A percentile compares a stretch with the other conserved stretches of the same genome.
These are phyloP conservation scores for Meira nashicola DNA, from an alignment of 1,284 basidiomycete species.

Conservation along the genomic window DNA sequence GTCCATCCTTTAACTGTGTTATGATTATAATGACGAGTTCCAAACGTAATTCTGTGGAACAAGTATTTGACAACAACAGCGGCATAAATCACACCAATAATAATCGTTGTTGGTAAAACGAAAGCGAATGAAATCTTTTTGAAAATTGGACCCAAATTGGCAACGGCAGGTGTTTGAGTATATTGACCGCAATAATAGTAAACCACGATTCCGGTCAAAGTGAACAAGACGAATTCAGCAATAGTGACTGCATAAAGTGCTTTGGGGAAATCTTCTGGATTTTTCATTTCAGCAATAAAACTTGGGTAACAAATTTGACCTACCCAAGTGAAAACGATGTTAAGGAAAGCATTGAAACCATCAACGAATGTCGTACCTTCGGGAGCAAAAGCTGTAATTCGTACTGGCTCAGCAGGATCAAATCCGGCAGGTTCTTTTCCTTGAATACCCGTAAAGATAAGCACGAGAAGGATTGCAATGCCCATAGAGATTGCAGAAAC, in stretches of 20 bases:
- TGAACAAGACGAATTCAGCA: slow-evolving; percentile 63
- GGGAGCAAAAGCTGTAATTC: slow-evolving; percentile 37
- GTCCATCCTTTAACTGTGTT: slow-evolving; percentile 64
- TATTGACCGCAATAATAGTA: slow-evolving; percentile 59
- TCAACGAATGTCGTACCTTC: slow-evolving; percentile 60
- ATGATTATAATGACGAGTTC: slow-evolving; percentile 48
- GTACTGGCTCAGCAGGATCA: slow-evolving; percentile 23
- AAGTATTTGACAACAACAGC: slow-evolving; percentile 47
- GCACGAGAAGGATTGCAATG: slow-evolving; percentile 36
- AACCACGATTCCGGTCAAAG: slow-evolving; percentile 62
- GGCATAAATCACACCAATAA: slow-evolving; percentile 52
- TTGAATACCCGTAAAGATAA: slow-evolving; percentile 37
- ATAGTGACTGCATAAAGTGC: slow-evolving; percentile 56
- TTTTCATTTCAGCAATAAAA: slow-evolving; percentile 62
- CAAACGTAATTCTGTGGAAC: slow-evolving; percentile 41
- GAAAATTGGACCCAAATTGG: slow-evolving; percentile 27
- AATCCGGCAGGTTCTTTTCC: slow-evolving; percentile 27
- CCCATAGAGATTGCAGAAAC: slow-evolving; percentile 43
- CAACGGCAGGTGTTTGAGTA: slow-evolving; percentile 40
- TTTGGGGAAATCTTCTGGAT: slow-evolving; percentile 65
- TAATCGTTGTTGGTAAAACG: slow-evolving; percentile 49
- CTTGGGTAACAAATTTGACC: slow-evolving; percentile 57
- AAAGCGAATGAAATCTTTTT: slow-evolving; percentile 49
- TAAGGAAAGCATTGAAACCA: slow-evolving; percentile 57
- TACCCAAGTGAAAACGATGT: slow-evolving; percentile 60